phyloP scores from a whole-genome alignment of 306 rosid species.

The Cicer cuneatum region DNA sequence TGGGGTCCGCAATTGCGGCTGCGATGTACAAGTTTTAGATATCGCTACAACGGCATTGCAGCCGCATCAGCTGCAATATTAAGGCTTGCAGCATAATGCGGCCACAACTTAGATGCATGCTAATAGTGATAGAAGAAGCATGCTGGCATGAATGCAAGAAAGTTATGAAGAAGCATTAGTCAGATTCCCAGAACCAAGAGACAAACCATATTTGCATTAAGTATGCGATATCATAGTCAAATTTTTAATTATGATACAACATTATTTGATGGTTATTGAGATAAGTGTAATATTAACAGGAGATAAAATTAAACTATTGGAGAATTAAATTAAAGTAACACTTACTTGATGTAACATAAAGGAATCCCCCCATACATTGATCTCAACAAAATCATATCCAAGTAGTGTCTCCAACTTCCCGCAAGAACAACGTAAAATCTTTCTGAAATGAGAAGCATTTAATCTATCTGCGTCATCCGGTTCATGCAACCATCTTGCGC shows the following conservation, averaged over 20 bases:
- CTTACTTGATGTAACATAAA: slow-evolving; percentile 97
- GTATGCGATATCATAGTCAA: background rate
- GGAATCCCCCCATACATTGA: slow-evolving; percentile 89
- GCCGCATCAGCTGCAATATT: no score
- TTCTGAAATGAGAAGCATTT: slow-evolving; percentile 84
- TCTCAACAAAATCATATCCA: slow-evolving; percentile 62
- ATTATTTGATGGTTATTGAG: background rate
- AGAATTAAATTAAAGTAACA: slow-evolving; percentile 23
- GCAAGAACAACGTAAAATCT: slow-evolving; percentile 65
- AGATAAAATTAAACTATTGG: slow-evolving; percentile 6
- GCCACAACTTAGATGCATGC: no score
- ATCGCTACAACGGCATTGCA: no score
- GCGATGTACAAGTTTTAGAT: no score
- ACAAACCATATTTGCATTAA: background rate
- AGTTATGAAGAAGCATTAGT: no score
- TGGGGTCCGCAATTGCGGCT: no score
- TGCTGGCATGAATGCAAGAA: no score
- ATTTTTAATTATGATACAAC: background rate
- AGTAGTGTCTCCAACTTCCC: slow-evolving; percentile 72
- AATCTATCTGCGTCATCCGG: slow-evolving; percentile 80
- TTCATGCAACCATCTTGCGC: slow-evolving; percentile 83
- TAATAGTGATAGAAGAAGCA: no score
- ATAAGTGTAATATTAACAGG: slow-evolving; percentile 7
- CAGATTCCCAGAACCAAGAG: slow-evolving; percentile 14
- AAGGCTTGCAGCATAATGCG: no score